A percentile compares a stretch with the other conserved stretches of the same genome.
These are phyloP conservation scores for Rhizophora mangle DNA, from an alignment of 345 rosid genomes.

Conservation along the genomic window DNA sequence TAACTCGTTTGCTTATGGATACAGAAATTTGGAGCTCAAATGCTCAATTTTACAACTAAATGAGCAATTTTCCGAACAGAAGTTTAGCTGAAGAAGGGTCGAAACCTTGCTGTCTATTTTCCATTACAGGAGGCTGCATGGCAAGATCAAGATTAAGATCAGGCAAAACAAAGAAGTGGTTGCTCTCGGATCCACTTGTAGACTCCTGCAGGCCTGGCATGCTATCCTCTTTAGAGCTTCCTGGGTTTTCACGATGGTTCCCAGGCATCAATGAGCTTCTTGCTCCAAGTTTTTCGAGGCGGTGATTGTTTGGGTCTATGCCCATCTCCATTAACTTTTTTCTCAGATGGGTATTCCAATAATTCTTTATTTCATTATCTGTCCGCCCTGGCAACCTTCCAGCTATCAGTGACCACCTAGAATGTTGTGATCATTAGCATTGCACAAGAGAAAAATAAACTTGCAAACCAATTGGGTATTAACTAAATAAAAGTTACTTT, in stretches of 20 bases:
- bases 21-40: background rate
- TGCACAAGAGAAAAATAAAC: background rate
- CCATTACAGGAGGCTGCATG: background rate
- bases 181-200: constrained; percentile 11
- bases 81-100: background rate
- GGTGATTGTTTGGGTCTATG: constrained; percentile 26
- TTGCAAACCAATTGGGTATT: too few relatives aligned
- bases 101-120: background rate
- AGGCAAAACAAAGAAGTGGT: constrained; percentile 17
- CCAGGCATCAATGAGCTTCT: constrained; percentile 2
- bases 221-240: constrained; percentile 11
- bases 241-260: background rate
- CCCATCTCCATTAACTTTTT: constrained; percentile 29
- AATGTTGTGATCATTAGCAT: background rate
- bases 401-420: constrained; percentile 36
- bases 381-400: constrained; percentile 42
- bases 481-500: too few relatives aligned
- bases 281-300: background rate
- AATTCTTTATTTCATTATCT: constrained; percentile 38
- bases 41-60: background rate
- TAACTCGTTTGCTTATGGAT: background rate
- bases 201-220: constrained; percentile 13
- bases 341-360: constrained; percentile 37
- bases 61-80: background rate
- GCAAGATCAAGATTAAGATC: constrained; percentile 34